phyloP scores from a whole-genome alignment of 208 protist species.

The Trypanosoma brucei region DNA sequence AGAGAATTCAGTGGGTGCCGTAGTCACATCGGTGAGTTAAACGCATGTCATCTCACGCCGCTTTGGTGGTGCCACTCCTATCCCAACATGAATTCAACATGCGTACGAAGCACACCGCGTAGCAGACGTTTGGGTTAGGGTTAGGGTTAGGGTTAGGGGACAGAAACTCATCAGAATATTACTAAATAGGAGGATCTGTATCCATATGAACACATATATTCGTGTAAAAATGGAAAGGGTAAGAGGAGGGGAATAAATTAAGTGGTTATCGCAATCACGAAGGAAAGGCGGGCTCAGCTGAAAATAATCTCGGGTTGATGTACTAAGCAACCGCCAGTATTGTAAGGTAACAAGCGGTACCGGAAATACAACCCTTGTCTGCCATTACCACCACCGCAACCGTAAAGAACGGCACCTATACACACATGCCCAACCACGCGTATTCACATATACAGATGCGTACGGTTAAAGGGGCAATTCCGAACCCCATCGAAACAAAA shows the following conservation, averaged over 20 bases:
- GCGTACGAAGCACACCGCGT: constrained; percentile 17
- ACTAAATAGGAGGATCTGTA: too few species aligned
- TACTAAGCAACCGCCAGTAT: constrained; percentile 15
- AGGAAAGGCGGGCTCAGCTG: not conserved
- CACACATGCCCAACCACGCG: too few species aligned
- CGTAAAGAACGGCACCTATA: too few species aligned
- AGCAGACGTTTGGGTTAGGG: constrained; percentile 16
- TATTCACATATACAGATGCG: too few species aligned
- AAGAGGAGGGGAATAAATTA: not conserved
- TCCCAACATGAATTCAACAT: not conserved
- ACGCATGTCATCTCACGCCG: constrained; percentile 16
- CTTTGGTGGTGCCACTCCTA: constrained; percentile 25
- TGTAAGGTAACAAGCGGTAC: not conserved
- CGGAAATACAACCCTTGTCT: constrained; percentile 17
- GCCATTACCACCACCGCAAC: not conserved
- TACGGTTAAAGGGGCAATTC: too few species aligned
- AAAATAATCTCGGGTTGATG: constrained; percentile 14
- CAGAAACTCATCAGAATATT: too few species aligned
- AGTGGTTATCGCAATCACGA: not conserved
- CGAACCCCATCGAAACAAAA: too few species aligned
- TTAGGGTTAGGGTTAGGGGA: too few species aligned
- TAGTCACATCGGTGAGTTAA: not conserved
- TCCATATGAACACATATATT: not conserved
- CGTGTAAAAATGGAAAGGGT: not conserved
- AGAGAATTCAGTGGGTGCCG: too few species aligned